Evolutionary conservation across 306 rosid genomes (phyloP), one percentile per base, ranked within the genome.

Genomic region (Cercis canadensis): DNA sequence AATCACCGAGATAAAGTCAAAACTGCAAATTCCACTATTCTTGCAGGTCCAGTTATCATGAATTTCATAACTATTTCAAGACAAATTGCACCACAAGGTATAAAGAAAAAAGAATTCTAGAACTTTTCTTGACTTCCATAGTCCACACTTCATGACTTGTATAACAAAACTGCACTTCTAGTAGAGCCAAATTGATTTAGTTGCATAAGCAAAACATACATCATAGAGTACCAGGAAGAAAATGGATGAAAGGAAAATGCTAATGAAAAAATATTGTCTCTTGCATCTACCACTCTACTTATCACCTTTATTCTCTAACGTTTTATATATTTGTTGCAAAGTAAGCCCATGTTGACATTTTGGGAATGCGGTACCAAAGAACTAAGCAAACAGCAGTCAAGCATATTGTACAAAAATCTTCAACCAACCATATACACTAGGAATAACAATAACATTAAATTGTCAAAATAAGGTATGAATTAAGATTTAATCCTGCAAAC

Each of bases 361-460:
- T 31, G n/a, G 8, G 16, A 47, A 46, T 2, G 15, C 12, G 39
- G 31, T 11, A 16, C n/a, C 66, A 55, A 36, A 11, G 46, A 63
- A 31, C 61, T 15, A 55, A 24, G 19, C 16, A 45, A 5, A 45
- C 43, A 8, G 21, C 7, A 37, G 17, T 57, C 69, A 64, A 74
- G 15, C 39, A 57, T 63, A 65, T 40, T 55, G 29, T 24, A 24
- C 29, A 24, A 24, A 24, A 24, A 24, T 24, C 29, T 24, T 24
- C 44, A 69, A 39, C 61, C 8, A 61, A 33, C 59, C 46, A 62
- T 56, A 15, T 51, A 17, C 52, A 33, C 24, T 9, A 12, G 37
- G 12, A 57, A 45, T 33, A 68, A 37, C 62, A 65, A n/a, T n/a
- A n/a, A 56, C 53, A 57, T 16, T 49, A 16, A 57, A 51, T 60